Evolutionary conservation across 257 asterid species (phyloP).

Genomic region (Solanum chiquidenum): DNA sequence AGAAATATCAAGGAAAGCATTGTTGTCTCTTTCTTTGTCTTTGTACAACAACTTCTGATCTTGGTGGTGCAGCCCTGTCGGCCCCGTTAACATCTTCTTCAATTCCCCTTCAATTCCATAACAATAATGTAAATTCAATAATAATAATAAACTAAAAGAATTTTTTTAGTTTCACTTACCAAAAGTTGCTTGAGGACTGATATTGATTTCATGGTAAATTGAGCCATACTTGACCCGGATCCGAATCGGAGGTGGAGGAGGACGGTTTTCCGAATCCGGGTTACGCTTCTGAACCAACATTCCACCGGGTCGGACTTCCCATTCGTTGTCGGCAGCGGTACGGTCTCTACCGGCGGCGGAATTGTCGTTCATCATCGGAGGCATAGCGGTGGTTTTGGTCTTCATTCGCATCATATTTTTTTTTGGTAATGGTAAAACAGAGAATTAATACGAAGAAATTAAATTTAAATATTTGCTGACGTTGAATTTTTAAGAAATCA

Average conservation of each 20-base stretch:
- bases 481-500: not conserved
- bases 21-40: conserved; percentile 74
- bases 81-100: conserved; percentile 81
- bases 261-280: conserved; percentile 37
- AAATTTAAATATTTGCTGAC: not conserved
- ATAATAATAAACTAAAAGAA: not conserved
- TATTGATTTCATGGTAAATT: conserved; percentile 52
- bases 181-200: conserved; percentile 70
- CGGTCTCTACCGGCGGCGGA: not conserved
- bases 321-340: conserved; percentile 15
- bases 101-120: conserved; percentile 42
- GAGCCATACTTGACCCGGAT: conserved; percentile 77
- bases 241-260: conserved; percentile 67
- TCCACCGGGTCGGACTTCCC: conserved; percentile 90
- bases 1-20: conserved; percentile 46
- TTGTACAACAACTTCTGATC: conserved; percentile 81
- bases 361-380: conserved; percentile 21
- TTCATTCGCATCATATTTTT: conserved; percentile 64
- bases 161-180: conserved; percentile 25
- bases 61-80: conserved; percentile 79
- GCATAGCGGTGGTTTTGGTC: not conserved
- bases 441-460: not conserved
- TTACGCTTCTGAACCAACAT: conserved; percentile 81
- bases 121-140: not conserved
- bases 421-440: not conserved